Percentiles rank a stretch among this genome's conserved stretches.
Evolutionary conservation across 164 flowering plant genomes (phyloP).

Genomic region (Berberis thunbergii): DNA sequence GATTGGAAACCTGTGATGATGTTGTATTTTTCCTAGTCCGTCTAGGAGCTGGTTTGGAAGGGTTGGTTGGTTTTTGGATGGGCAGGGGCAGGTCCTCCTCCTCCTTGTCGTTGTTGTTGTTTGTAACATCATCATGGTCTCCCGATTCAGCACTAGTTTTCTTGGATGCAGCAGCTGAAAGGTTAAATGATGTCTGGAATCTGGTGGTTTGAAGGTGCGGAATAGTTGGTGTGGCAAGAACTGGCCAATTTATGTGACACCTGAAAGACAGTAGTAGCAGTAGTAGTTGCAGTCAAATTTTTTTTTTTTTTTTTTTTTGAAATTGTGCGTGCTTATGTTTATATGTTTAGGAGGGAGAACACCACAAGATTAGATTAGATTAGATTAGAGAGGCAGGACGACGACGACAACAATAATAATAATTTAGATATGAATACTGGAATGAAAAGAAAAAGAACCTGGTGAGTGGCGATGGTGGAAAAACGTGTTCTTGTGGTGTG

Average conservation of each 20-base stretch:
- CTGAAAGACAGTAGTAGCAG: slow-evolving; percentile 10
- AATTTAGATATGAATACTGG: no score
- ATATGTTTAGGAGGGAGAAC: no score
- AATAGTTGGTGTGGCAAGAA: slow-evolving; percentile 5
- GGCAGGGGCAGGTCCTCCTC: not conserved
- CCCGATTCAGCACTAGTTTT: slow-evolving; percentile 1
- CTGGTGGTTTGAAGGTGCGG: slow-evolving; percentile 3
- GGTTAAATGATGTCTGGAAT: not conserved
- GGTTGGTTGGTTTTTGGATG: slow-evolving; percentile 9
- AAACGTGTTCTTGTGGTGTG: no score
- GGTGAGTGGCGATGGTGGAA: no score
- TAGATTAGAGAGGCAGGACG: no score
- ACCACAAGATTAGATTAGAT: no score
- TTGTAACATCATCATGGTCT: not conserved
- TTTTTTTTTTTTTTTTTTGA: no score
- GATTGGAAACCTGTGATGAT: no score
- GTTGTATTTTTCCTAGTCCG: slow-evolving; percentile 39
- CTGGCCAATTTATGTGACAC: slow-evolving; percentile 28
- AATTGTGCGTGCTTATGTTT: no score
- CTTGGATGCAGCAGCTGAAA: slow-evolving; percentile 9
- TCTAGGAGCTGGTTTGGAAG: slow-evolving; percentile 27
- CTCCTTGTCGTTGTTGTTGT: not conserved
- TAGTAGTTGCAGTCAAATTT: no score
- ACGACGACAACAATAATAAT: no score
- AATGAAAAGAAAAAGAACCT: no score